Evolutionary conservation across 306 rosid genomes (phyloP).

Genomic region (Medicago truncatula): DNA sequence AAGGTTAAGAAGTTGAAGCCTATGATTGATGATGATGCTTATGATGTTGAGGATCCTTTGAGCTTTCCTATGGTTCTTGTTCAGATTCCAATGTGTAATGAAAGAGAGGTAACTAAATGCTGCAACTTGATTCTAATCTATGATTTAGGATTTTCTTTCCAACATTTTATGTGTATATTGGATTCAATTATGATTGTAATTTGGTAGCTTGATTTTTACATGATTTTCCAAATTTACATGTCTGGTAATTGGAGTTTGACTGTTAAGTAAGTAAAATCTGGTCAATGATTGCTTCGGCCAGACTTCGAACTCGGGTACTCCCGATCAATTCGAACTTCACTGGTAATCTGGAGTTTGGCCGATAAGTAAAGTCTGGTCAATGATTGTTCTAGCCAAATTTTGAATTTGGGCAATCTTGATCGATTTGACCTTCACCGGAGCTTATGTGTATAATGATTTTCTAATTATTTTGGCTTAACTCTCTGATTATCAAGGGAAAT

Average conservation of each 20-base stretch:
- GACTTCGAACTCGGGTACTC: background rate
- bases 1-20: slow-evolving; percentile 85
- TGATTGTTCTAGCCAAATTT: background rate
- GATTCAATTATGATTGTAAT: background rate
- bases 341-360: background rate
- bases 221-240: slow-evolving; percentile 16
- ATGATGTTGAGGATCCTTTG: slow-evolving; percentile 71
- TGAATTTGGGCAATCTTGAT: background rate
- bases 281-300: background rate
- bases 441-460: background rate
- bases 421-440: background rate
- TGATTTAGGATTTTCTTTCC: background rate
- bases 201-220: slow-evolving; percentile 8
- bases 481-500: background rate
- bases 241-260: background rate
- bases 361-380: background rate
- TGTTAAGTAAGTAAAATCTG: background rate
- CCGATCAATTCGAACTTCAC: background rate
- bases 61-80: slow-evolving; percentile 88
- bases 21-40: slow-evolving; percentile 52
- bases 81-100: slow-evolving; percentile 99
- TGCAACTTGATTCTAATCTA: slow-evolving; percentile 25
- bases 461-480: background rate
- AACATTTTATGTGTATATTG: background rate
- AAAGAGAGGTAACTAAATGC: slow-evolving; percentile 80